A percentile compares a stretch with the other conserved stretches of the same genome.
Conservation (phyloP, 768 basidiomycete genomes). For the Cubamyces lactineus region DNA sequence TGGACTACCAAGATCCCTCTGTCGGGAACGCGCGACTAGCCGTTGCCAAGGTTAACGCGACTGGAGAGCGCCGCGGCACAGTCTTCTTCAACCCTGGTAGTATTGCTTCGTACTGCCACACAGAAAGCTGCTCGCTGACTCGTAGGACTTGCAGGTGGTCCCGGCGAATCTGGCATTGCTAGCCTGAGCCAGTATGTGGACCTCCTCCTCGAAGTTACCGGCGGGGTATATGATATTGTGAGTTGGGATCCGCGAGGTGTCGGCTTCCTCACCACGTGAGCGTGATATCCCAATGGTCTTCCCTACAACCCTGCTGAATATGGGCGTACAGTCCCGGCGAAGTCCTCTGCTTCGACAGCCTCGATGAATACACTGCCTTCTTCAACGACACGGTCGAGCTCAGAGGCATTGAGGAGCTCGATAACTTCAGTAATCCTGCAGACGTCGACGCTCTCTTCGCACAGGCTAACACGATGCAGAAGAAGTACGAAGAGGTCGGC, state of each 20-base stretch:
- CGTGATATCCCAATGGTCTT: not conserved
- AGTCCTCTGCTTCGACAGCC: slow-evolving; percentile 15
- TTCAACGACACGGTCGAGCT: slow-evolving; percentile 16
- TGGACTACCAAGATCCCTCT: slow-evolving; percentile 3
- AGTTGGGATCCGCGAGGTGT: slow-evolving; percentile 23
- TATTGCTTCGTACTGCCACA: no score
- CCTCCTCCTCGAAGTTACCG: not conserved
- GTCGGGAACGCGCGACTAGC: not conserved
- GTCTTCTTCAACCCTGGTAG: not conserved
- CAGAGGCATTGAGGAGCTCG: slow-evolving; percentile 11
- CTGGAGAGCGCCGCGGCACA: not conserved
- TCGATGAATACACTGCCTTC: slow-evolving; percentile 13
- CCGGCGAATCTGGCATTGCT: slow-evolving; percentile 8
- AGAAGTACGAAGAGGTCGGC: slow-evolving; percentile 13
- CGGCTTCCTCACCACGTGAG: slow-evolving; percentile 9
- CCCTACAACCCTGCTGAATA: no score
- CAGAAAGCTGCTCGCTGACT: no score
- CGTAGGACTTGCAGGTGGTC: slow-evolving; percentile 8
- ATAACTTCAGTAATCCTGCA: slow-evolving; percentile 12
- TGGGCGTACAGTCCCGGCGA: slow-evolving; percentile 10
- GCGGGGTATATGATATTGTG: slow-evolving; percentile 18
- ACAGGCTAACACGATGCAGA: slow-evolving; percentile 17
- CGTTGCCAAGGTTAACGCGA: not conserved
- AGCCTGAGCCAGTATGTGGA: not conserved
- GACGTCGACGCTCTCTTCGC: slow-evolving; percentile 13